Base-by-base conservation (phyloP, 495 filamentous ascomycete genomes). In the Copromyces sp. region DNA sequence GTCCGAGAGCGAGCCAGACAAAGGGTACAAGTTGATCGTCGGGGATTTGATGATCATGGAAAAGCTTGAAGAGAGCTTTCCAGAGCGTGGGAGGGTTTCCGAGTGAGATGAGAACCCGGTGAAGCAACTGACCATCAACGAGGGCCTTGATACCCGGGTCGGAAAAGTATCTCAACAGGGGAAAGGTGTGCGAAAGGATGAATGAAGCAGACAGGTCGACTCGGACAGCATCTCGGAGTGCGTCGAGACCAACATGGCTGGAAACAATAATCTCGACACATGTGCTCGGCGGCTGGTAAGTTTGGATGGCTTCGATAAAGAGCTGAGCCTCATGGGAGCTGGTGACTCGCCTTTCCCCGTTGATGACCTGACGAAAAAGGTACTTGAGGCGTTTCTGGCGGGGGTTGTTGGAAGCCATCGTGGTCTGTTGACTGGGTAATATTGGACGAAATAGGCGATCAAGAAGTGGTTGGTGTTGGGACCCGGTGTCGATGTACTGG, bases 81-180 rank as follows among this genome's bases (percentile, higher is more conserved):
- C 90, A 92, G 39, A 92, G 83, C 0, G 85, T 84, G 0, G 87
- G 88, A 0, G 91, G 90, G 32, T 90, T 82, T 0, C 86, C 80
- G 8, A 92, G 82, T 16, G 77, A 73, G 9, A 81, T 71, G 5
- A 93, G 75, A 42, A 92, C 47, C 45, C 88, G 80, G 7, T 81
- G 80, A 0, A 93, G 81, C 59, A 90, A 84, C 9, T 84, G 78
- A 0, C 90, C 91, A 68, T 84, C 82, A 42, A 80, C 84, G 4
- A 92, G 81, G 4, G 77, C 74, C 73, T 87, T 89, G 20, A 94
- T 70, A 17, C 47, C 73, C 16, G 82, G 81, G 65, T 82, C 78
- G 24, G 80, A 78, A 2, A 88, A 44, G 53, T 82, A 84, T 9
- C 69, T 71, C 17, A 86, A 73, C 5, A 85, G 78, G 4, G 73